Base-by-base conservation (phyloP, 306 rosid species). In the Fragaria vesca region DNA sequence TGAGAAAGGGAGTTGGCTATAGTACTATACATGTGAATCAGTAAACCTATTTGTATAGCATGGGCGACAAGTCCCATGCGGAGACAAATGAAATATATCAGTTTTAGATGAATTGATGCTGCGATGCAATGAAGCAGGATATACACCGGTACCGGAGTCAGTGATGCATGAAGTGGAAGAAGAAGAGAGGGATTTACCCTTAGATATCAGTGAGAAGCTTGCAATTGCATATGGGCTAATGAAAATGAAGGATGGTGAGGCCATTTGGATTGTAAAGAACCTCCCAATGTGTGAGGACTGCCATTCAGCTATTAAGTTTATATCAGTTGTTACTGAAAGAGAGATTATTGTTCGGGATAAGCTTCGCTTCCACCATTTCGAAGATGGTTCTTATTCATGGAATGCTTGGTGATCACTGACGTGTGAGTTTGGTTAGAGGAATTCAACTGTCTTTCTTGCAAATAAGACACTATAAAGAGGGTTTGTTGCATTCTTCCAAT, bases 221-320 rank as follows among this genome's bases (percentile, higher is more conserved):
- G 97, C 96, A 1, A 86, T 94, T 10, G 91, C 95, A n/a, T 94
- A 85, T 73, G 97, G 98, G 69, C 76, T 90, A 58, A 71, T 94
- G 91, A 89, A 84, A 79, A 87, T 95, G 34, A 81, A 75, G 70
- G 80, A 72, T 50, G 93, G 91, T 12, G 66, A 69, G 69, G 51
- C 85, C 71, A 86, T 94, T 94, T 88, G 91, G 87, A 76, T 94
- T 73, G 91, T 88, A 63, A 94, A 94, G 91, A 94, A 92, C 86
- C 97, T 94, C 78, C 50, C 94, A 65, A 94, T 92, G 66, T 94
- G 98, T 77, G 98, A 92, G 91, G 97, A 94, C 65, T 92, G 98
- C 81, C 98, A 94, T 82, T 85, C 84, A 12, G 97, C 95, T 6
- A 82, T 94, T 55, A 94, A 90, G 89, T 86, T 83, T 83, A 86